Conservation (phyloP, 2,329 filamentous ascomycete species). For the Coleophoma crateriformis region DNA sequence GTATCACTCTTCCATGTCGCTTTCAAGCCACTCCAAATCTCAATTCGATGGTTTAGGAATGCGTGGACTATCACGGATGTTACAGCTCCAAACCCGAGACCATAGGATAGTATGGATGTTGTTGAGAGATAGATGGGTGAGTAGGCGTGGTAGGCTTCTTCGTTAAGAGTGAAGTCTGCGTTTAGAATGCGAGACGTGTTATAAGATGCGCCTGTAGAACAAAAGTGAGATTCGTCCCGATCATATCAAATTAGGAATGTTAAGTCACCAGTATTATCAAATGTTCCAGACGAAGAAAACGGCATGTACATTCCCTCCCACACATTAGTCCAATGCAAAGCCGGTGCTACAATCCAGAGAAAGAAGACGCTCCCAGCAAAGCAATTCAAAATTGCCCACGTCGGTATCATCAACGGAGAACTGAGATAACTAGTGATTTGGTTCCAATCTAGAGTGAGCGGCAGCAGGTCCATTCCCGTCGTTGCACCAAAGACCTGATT, state of each 20-base stretch:
- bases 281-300: conserved; percentile 65
- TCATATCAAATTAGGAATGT: background rate
- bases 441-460: conserved; percentile 71
- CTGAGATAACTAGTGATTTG: conserved; percentile 52
- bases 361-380: conserved; percentile 37
- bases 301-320: conserved; percentile 34
- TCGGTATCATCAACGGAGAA: conserved; percentile 58
- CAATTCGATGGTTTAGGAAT: conserved; percentile 57
- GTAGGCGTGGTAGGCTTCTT: conserved; percentile 58
- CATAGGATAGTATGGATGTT: conserved; percentile 64
- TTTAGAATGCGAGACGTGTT: conserved; percentile 59
- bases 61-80: conserved; percentile 63
- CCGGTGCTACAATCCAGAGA: conserved; percentile 1
- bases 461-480: conserved; percentile 60
- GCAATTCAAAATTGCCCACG: conserved; percentile 69
- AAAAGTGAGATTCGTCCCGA: background rate
- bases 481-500: conserved; percentile 67
- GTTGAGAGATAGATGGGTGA: conserved; percentile 66
- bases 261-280: conserved; percentile 60
- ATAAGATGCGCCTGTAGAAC: conserved; percentile 34
- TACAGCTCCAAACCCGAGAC: conserved; percentile 66
- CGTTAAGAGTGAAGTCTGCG: conserved; percentile 54
- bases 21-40: conserved; percentile 44
- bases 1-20: background rate
- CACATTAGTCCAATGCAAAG: background rate